phyloP scores from a whole-genome alignment of 345 rosid species.

The Geranium brycei region DNA sequence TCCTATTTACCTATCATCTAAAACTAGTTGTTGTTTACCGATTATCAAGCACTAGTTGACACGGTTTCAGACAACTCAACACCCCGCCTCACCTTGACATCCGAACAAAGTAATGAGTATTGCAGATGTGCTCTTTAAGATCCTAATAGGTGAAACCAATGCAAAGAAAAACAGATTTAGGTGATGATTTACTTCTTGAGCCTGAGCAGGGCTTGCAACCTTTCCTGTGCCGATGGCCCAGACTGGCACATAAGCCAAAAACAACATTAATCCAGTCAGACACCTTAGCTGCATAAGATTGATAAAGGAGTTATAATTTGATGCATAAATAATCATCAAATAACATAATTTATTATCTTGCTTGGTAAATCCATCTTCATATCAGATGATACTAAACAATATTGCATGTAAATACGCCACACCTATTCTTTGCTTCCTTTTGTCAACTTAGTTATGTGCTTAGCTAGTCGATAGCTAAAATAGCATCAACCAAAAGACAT shows the following conservation, averaged over 20 bases:
- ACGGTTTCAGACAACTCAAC: too few species aligned
- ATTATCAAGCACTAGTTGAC: too few species aligned
- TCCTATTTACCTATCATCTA: too few species aligned
- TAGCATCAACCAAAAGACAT: not conserved
- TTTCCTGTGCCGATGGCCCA: slow-evolving; percentile 85
- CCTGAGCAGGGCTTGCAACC: slow-evolving; percentile 71
- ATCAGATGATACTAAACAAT: not conserved
- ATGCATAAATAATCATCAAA: not conserved
- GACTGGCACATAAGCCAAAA: slow-evolving; percentile 66
- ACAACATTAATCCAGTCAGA: slow-evolving; percentile 46
- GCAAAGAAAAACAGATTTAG: too few species aligned
- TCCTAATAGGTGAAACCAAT: not conserved
- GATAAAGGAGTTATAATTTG: not conserved
- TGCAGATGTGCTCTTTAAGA: too few species aligned
- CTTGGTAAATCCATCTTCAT: not conserved
- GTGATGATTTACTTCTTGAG: slow-evolving; percentile 46
- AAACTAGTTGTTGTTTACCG: too few species aligned
- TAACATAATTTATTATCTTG: not conserved
- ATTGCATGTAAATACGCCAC: not conserved
- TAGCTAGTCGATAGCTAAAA: not conserved
- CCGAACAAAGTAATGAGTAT: too few species aligned
- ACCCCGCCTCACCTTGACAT: too few species aligned
- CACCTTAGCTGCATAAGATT: slow-evolving; percentile 31
- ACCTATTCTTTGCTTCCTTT: not conserved
- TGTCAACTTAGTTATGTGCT: not conserved